phyloP scores from a whole-genome alignment of 2,329 filamentous ascomycete genomes.

The Fusarium vanettenii region DNA sequence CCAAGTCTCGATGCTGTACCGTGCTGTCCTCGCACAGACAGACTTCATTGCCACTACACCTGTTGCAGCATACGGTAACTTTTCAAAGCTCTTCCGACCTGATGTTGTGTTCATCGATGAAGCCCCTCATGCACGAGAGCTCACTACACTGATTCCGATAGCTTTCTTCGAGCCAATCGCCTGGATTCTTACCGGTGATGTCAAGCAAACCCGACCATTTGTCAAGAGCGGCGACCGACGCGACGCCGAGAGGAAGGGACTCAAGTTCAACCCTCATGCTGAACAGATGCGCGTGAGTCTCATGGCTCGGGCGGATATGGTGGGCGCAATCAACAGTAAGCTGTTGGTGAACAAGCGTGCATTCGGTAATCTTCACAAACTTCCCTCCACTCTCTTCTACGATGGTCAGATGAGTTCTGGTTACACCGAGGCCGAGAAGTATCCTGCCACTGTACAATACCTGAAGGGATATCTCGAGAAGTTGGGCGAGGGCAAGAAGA shows the following conservation, averaged over 20 bases:
- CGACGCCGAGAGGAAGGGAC: slow-evolving; percentile 22
- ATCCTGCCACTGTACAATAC: slow-evolving; percentile 43
- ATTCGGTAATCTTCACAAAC: slow-evolving; percentile 52
- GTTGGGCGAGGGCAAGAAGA: slow-evolving; percentile 29
- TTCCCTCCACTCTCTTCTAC: slow-evolving; percentile 58
- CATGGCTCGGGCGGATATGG: slow-evolving; percentile 53
- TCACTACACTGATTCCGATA: slow-evolving; percentile 58
- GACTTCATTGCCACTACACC: slow-evolving; percentile 62
- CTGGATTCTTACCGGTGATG: slow-evolving; percentile 60
- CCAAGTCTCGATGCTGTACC: slow-evolving; percentile 52
- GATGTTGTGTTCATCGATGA: slow-evolving; percentile 91
- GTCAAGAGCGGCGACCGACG: slow-evolving; percentile 45
- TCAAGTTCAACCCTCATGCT: slow-evolving; percentile 47
- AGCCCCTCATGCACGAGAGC: slow-evolving; percentile 58
- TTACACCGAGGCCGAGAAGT: slow-evolving; percentile 33
- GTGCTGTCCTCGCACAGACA: slow-evolving; percentile 49
- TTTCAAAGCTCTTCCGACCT: slow-evolving; percentile 72
- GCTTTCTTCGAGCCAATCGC: slow-evolving; percentile 55
- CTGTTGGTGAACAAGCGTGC: slow-evolving; percentile 54
- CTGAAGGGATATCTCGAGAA: slow-evolving; percentile 46
- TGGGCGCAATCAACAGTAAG: slow-evolving; percentile 47
- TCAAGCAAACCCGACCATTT: slow-evolving; percentile 58
- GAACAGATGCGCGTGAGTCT: slow-evolving; percentile 50
- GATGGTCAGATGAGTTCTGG: slow-evolving; percentile 51
- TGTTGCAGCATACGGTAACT: slow-evolving; percentile 53